Evolutionary conservation across 352 stramenopile genomes (phyloP).

Genomic region (Pythium brassicae): DNA sequence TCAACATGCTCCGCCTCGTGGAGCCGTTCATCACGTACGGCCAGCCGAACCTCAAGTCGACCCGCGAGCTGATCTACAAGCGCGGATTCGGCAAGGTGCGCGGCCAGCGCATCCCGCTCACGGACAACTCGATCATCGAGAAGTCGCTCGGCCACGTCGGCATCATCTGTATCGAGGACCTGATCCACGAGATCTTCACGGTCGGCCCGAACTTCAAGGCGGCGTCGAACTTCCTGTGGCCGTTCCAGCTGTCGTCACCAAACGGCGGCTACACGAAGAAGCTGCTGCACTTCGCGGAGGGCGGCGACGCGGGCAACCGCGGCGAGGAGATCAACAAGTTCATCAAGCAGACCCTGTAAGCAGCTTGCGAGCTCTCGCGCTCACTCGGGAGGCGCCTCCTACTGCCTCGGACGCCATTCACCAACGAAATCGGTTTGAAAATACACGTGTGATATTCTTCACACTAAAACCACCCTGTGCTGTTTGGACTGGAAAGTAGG

Average conservation of each 20-base stretch:
- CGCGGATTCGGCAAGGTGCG: constrained; percentile 98
- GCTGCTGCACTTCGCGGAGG: constrained; percentile 92
- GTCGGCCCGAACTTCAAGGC: constrained; percentile 99
- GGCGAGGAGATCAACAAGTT: constrained; percentile 93
- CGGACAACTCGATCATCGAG: constrained; percentile 96
- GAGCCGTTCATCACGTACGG: constrained; percentile 99
- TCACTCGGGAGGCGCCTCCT: neutral
- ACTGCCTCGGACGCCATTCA: neutral
- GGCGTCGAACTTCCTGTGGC: constrained; percentile 99
- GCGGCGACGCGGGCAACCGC: constrained; percentile 91
- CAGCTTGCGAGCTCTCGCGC: constrained; percentile 8
- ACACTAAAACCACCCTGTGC: no score
- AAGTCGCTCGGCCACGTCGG: constrained; percentile 93
- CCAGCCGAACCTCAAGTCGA: constrained; percentile 97
- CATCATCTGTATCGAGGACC: constrained; percentile 98
- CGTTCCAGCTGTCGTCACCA: constrained; percentile 98
- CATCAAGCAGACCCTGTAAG: constrained; percentile 93
- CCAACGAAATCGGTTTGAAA: constrained; percentile 18
- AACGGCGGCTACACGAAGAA: constrained; percentile 95
- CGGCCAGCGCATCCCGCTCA: constrained; percentile 97
- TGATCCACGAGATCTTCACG: constrained; percentile 99
- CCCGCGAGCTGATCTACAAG: constrained; percentile 99
- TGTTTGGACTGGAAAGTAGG: constrained; percentile 10
- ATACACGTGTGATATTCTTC: neutral
- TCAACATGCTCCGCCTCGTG: constrained; percentile 99